phyloP scores from a whole-genome alignment of 108 stramenopile species.

The Aurantiochytrium sp. region DNA sequence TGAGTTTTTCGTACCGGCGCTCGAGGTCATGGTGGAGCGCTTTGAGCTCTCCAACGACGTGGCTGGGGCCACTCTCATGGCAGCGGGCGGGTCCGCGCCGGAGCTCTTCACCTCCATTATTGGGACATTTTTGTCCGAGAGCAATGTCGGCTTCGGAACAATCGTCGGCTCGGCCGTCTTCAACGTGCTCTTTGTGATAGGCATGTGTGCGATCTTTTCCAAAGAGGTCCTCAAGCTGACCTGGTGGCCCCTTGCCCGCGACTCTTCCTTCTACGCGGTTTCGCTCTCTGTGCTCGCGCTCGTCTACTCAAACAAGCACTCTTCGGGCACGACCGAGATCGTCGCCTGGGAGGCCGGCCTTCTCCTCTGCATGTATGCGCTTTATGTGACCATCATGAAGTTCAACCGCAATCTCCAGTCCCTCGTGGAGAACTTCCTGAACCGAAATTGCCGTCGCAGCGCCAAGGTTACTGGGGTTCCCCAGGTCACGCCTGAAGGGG shows the following conservation, averaged over 20 bases:
- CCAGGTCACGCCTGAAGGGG: background rate
- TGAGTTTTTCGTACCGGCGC: constrained; percentile 65
- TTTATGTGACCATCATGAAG: constrained; percentile 45
- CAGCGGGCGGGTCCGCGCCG: constrained; percentile 47
- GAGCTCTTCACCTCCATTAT: constrained; percentile 45
- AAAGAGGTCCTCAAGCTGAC: constrained; percentile 34
- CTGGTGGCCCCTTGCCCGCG: constrained; percentile 47
- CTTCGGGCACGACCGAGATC: background rate
- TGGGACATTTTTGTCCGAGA: constrained; percentile 30
- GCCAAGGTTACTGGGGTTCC: background rate
- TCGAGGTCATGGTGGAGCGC: constrained; percentile 69
- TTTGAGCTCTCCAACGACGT: constrained; percentile 57
- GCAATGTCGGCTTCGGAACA: constrained; percentile 43
- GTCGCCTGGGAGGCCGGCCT: constrained; percentile 33
- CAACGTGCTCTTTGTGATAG: constrained; percentile 50
- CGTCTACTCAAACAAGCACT: background rate
- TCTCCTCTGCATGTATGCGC: constrained; percentile 32
- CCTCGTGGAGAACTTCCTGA: background rate
- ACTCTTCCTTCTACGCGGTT: constrained; percentile 36
- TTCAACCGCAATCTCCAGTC: constrained; percentile 40
- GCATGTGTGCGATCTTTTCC: constrained; percentile 33
- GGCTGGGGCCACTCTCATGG: constrained; percentile 33
- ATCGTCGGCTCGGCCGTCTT: constrained; percentile 49
- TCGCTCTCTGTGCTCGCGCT: constrained; percentile 15
- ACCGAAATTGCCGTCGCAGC: background rate